These are phyloP conservation scores for Amylocystis lapponica DNA, from an alignment of 768 basidiomycete genomes.

Conservation along the genomic window DNA sequence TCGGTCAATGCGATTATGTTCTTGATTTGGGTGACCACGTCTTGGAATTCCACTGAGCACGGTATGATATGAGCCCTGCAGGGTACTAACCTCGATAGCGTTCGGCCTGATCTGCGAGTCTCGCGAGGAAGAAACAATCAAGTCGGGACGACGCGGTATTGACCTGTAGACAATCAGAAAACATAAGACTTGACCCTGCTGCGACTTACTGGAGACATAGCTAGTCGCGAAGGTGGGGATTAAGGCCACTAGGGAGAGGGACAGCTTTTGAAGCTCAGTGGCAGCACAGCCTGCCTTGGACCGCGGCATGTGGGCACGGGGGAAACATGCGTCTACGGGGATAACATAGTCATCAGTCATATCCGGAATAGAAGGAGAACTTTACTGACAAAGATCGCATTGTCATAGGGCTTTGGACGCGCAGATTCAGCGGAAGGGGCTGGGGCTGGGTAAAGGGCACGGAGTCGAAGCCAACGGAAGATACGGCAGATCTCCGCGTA, in stretches of 20 bases:
- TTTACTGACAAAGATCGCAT: no score
- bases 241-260: not conserved
- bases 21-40: constrained; percentile 78
- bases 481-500: no score
- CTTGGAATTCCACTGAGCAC: constrained; percentile 26
- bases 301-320: constrained; percentile 1
- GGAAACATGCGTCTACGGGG: constrained; percentile 6
- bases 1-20: constrained; percentile 60
- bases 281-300: not conserved
- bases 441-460: no score
- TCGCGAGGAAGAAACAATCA: constrained; percentile 59
- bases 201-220: not conserved
- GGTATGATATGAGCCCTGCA: not conserved
- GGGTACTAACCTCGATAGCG: constrained; percentile 76
- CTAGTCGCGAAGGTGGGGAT: not conserved
- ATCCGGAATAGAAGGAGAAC: no score
- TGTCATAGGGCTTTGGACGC: no score
- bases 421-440: no score
- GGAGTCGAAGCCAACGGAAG: no score
- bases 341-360: no score
- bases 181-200: no score
- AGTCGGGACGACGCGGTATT: constrained; percentile 15
- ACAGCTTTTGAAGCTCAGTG: not conserved
- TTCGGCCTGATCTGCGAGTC: constrained; percentile 83
- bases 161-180: not conserved